These are phyloP conservation scores for Grosmannia penicillata DNA, from an alignment of 2,329 filamentous ascomycete species.

Conservation along the genomic window DNA sequence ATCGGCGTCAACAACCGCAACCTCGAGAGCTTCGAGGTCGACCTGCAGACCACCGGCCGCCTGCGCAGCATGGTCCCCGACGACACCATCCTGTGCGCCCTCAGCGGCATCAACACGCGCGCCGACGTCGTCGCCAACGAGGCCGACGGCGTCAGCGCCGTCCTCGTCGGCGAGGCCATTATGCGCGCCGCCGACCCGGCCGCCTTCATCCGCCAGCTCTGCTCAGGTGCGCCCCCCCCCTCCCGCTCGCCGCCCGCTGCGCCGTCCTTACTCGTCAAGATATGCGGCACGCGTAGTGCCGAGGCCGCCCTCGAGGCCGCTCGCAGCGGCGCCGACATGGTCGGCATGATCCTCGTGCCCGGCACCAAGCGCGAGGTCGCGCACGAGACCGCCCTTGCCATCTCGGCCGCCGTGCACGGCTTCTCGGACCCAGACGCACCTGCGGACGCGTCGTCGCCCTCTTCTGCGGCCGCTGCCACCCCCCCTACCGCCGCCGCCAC, in stretches of 20 bases:
- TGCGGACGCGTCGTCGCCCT: slow-evolving; percentile 12
- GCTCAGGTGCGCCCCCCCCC: slow-evolving; percentile 36
- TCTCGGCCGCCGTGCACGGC: slow-evolving; percentile 62
- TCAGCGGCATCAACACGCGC: slow-evolving; percentile 84
- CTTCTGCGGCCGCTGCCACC: slow-evolving; percentile 12
- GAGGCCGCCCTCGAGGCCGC: slow-evolving; percentile 71
- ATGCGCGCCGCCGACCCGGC: slow-evolving; percentile 81
- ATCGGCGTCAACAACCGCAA: slow-evolving; percentile 98
- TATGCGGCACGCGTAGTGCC: slow-evolving; percentile 77
- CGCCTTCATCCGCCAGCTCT: slow-evolving; percentile 70
- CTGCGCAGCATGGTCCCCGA: slow-evolving; percentile 76
- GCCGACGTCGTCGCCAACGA: slow-evolving; percentile 81
- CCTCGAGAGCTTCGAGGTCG: slow-evolving; percentile 90
- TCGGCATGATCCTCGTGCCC: slow-evolving; percentile 84
- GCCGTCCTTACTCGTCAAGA: slow-evolving; percentile 63
- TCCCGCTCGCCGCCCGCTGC: slow-evolving; percentile 14
- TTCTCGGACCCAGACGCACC: slow-evolving; percentile 18
- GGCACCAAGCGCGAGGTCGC: slow-evolving; percentile 67
- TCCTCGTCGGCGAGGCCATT: slow-evolving; percentile 87
- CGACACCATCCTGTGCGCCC: slow-evolving; percentile 76
- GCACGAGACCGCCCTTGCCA: slow-evolving; percentile 62
- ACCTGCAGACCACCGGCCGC: slow-evolving; percentile 80
- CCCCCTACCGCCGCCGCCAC: slow-evolving; percentile 21
- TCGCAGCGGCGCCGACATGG: slow-evolving; percentile 75
- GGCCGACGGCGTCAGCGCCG: slow-evolving; percentile 77